Evolutionary conservation across 495 filamentous ascomycete genomes (phyloP).

Genomic region (Aspergillus wentii): DNA sequence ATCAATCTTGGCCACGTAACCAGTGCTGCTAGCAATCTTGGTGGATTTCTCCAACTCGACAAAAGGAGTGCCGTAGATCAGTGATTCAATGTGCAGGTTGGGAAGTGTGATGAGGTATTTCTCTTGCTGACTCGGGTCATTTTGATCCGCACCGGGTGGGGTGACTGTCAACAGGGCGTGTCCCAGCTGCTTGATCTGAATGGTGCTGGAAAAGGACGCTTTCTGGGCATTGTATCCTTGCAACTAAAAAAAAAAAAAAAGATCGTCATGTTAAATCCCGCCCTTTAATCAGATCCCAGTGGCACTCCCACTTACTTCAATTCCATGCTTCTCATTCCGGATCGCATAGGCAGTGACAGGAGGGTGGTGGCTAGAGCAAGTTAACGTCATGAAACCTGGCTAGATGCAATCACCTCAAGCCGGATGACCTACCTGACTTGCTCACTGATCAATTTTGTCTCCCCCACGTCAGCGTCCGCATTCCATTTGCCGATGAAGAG

Average conservation of each 20-base stretch:
- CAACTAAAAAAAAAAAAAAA: slow-evolving; percentile 42
- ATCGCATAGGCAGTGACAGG: slow-evolving; percentile 94
- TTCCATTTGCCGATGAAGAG: slow-evolving; percentile 87
- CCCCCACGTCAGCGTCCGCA: slow-evolving; percentile 61
- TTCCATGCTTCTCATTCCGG: slow-evolving; percentile 74
- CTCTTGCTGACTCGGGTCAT: slow-evolving; percentile 48
- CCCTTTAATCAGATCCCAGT: too few species aligned
- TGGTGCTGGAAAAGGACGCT: slow-evolving; percentile 86
- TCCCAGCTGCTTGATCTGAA: slow-evolving; percentile 93
- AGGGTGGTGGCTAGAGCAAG: slow-evolving; percentile 76
- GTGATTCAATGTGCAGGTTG: slow-evolving; percentile 85
- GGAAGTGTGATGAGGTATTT: slow-evolving; percentile 89
- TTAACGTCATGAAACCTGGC: slow-evolving; percentile 1
- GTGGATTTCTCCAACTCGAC: slow-evolving; percentile 81
- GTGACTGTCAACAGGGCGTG: slow-evolving; percentile 83
- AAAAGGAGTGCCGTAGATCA: slow-evolving; percentile 86
- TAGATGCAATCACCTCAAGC: slow-evolving; percentile 6
- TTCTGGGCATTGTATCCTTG: slow-evolving; percentile 99
- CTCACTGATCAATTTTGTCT: slow-evolving; percentile 67
- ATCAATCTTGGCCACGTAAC: slow-evolving; percentile 88
- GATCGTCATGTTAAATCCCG: not conserved
- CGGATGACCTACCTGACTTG: slow-evolving; percentile 67
- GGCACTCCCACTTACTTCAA: slow-evolving; percentile 50
- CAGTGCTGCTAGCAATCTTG: slow-evolving; percentile 78
- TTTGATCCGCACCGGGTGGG: slow-evolving; percentile 45